Base-by-base conservation (phyloP, 805 yeast genomes). In the Jamesozyma jinghongensis region DNA sequence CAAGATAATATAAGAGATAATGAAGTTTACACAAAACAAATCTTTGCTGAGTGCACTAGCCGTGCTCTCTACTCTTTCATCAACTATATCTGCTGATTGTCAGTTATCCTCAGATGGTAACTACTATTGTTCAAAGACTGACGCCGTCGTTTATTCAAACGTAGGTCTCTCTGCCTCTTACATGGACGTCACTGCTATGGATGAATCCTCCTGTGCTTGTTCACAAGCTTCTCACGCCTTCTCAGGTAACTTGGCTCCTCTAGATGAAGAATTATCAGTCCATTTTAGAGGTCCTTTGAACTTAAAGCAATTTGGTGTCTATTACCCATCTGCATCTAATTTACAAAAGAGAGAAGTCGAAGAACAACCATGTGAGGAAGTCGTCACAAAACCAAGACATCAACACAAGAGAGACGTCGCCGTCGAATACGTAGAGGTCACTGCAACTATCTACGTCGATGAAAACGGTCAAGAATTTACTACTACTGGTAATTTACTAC, bases 121-220 rank as follows among this genome's bases (percentile, higher is more conserved):
- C 71, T 81, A 80, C 72, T 88, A 82, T 76, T 87, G 97, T 69
- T 65, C 74, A 49, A 65, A 75, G 48, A 84, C 84, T 39, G 55
- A 66, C 46, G 88, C 85, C 47, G 71, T 85, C 45, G 67, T 70
- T 44, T 85, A 83, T 70, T 49, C 69, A 35, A 77, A 78, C 51
- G 74, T 92, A 43, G 97, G 97, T 28, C 85, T 72, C 63, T 74
- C 92, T 18, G 96, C 97, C 51, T 66, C 87, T 18, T 92, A 85
- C 70, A 56, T 69, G 53, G 88, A 82, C 51, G 87, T 92, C 51
- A 81, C 88, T 49, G 51, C 62, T 56, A 88, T 92, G 94, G 78
- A 81, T 63, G 77, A 74, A 57, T 44, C 65, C 44, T 54, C 80
- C 11, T 87, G 97, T 61, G 42, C 68, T 28, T 88, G 97, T 70